Evolutionary conservation across 805 yeast species (phyloP).

Genomic region (Starmerella stigmatis): DNA sequence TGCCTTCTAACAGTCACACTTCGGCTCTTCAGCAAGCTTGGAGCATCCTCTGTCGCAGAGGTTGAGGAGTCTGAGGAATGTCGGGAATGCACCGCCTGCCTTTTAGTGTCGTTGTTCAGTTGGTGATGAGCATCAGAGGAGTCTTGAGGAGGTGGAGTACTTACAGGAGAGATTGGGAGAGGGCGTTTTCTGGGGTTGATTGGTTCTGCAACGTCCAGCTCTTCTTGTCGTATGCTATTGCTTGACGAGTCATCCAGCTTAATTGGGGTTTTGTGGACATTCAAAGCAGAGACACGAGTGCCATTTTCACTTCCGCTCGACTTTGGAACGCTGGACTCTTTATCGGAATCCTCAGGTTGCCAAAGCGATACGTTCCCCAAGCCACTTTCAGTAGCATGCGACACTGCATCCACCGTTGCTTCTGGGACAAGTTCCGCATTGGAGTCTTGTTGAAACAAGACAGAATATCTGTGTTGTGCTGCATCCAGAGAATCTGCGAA

Average conservation of each 20-base stretch:
- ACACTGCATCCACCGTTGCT: neutral
- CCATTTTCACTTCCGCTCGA: neutral
- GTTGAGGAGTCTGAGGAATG: neutral
- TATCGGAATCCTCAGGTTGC: slow-evolving; percentile 1
- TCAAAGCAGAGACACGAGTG: neutral
- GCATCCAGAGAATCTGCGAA: neutral
- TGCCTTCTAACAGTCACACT: neutral
- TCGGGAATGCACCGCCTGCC: neutral
- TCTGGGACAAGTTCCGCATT: neutral
- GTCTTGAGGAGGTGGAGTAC: neutral
- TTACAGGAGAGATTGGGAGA: slow-evolving; percentile 4
- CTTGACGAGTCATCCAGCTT: neutral
- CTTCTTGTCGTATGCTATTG: neutral
- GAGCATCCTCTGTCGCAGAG: neutral
- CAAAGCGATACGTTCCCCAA: neutral
- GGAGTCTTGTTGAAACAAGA: neutral
- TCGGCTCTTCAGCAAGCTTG: slow-evolving; percentile 3
- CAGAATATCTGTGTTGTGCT: neutral
- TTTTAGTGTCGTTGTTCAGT: neutral
- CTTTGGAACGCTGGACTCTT: neutral
- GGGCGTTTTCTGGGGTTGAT: slow-evolving; percentile 3
- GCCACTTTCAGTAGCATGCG: neutral
- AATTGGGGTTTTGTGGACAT: neutral
- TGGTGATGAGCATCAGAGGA: neutral
- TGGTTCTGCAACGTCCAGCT: slow-evolving; percentile 2